phyloP scores from a whole-genome alignment of 2,329 filamentous ascomycete species.

The Verticillium tricorpus region DNA sequence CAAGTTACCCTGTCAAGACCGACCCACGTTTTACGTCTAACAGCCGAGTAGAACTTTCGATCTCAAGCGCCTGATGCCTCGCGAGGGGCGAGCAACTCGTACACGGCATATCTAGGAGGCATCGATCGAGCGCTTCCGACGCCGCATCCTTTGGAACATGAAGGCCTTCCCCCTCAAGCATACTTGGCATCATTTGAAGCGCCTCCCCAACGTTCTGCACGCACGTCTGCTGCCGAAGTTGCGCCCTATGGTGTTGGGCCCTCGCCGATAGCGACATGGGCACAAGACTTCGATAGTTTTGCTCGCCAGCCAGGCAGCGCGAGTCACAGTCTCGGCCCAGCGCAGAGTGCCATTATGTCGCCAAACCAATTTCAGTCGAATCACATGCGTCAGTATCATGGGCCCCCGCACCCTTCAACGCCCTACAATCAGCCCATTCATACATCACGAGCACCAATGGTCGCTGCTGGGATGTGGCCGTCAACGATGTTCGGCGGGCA shows the following conservation, averaged over 20 bases:
- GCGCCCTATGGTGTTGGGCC: neutral
- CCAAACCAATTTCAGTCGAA: neutral
- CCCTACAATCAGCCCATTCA: constrained; percentile 15
- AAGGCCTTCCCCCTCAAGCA: neutral
- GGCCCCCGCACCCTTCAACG: constrained; percentile 5
- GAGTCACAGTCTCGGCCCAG: neutral
- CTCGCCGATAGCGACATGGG: constrained; percentile 3
- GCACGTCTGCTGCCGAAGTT: neutral
- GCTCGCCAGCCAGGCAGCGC: neutral
- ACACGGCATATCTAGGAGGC: neutral
- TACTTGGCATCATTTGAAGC: neutral
- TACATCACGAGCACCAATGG: neutral
- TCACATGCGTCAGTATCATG: constrained; percentile 4
- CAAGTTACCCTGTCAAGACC: constrained; percentile 16
- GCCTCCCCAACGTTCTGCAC: neutral
- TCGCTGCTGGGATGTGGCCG: neutral
- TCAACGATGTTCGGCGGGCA: neutral
- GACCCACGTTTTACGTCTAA: neutral
- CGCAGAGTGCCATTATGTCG: neutral
- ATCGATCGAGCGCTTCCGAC: neutral
- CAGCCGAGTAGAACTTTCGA: neutral
- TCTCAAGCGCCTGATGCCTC: neutral
- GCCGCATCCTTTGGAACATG: neutral
- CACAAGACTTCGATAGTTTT: constrained; percentile 8
- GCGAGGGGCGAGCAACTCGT: neutral